Evolutionary conservation across 129 eudicot genomes (phyloP).

Genomic region (Helichrysum umbraculigerum): DNA sequence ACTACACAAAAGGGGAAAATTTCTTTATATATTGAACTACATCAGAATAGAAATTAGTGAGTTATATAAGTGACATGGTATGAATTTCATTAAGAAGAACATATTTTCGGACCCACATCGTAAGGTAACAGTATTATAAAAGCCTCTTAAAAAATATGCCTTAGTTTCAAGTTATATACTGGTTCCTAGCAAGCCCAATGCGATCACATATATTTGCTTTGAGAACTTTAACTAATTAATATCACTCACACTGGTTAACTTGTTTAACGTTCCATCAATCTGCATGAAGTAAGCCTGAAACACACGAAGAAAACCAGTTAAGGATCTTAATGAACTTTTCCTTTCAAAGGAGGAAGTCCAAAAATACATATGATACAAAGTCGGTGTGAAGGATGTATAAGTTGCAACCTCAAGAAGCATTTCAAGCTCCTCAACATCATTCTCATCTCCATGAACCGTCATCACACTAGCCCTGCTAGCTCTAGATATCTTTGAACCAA

Average conservation of each 20-base stretch:
- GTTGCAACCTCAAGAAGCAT: constrained; percentile 83
- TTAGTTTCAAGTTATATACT: neutral
- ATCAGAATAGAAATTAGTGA: neutral
- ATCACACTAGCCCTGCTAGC: constrained; percentile 87
- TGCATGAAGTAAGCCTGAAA: constrained; percentile 97
- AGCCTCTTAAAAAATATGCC: neutral
- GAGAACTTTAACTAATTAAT: neutral
- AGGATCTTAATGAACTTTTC: neutral
- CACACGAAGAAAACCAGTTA: constrained; percentile 6
- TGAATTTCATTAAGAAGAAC: neutral
- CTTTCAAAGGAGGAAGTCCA: neutral
- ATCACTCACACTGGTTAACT: constrained; percentile 52
- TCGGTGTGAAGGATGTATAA: neutral
- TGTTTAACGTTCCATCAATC: constrained; percentile 89
- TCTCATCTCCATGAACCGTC: constrained; percentile 79
- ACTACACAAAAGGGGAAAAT: neutral
- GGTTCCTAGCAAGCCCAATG: neutral
- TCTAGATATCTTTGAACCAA: constrained; percentile 82
- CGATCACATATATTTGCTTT: neutral
- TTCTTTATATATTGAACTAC: neutral
- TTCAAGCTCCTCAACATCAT: constrained; percentile 97
- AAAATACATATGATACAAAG: neutral
- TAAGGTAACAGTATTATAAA: neutral
- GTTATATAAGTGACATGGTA: neutral
- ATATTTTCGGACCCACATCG: neutral